Conservation (phyloP, 192 early-diverging fungal genomes). For the Podila verticillata region DNA sequence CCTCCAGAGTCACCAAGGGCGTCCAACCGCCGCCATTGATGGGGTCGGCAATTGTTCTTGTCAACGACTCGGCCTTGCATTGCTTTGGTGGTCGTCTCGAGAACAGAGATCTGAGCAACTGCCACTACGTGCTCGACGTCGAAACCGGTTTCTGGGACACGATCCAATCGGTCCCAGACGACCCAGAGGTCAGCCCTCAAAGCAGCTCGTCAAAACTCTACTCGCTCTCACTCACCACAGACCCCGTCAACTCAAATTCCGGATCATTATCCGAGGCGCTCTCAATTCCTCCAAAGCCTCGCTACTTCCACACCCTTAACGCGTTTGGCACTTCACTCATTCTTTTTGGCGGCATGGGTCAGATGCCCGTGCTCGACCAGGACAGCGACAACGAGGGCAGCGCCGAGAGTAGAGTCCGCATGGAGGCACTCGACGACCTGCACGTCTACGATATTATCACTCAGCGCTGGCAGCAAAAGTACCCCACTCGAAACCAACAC, state of each 20-base stretch:
- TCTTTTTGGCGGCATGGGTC: constrained; percentile 48
- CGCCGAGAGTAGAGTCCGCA: background rate
- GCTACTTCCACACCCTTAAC: constrained; percentile 48
- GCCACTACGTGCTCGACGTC: constrained; percentile 42
- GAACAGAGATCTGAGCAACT: constrained; percentile 35
- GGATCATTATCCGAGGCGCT: constrained; percentile 32
- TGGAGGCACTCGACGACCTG: constrained; percentile 36
- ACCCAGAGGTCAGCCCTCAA: background rate
- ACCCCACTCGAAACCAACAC: constrained; percentile 29
- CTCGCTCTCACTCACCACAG: constrained; percentile 46
- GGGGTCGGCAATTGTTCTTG: constrained; percentile 41
- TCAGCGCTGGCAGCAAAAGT: constrained; percentile 39
- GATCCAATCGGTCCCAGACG: constrained; percentile 10
- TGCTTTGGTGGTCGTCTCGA: constrained; percentile 44
- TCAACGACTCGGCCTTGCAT: constrained; percentile 33
- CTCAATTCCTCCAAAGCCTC: constrained; percentile 29
- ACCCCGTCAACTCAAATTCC: constrained; percentile 42
- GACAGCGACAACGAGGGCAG: constrained; percentile 42
- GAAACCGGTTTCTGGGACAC: constrained; percentile 33
- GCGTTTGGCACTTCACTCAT: constrained; percentile 41
- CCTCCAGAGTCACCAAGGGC: constrained; percentile 23
- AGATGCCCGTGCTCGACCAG: background rate
- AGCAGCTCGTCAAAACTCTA: constrained; percentile 15
- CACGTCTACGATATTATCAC: constrained; percentile 43
- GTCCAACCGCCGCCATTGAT: constrained; percentile 34